Base-by-base conservation (phyloP, 192 early-diverging fungal species). In the Coemansia sp. region DNA sequence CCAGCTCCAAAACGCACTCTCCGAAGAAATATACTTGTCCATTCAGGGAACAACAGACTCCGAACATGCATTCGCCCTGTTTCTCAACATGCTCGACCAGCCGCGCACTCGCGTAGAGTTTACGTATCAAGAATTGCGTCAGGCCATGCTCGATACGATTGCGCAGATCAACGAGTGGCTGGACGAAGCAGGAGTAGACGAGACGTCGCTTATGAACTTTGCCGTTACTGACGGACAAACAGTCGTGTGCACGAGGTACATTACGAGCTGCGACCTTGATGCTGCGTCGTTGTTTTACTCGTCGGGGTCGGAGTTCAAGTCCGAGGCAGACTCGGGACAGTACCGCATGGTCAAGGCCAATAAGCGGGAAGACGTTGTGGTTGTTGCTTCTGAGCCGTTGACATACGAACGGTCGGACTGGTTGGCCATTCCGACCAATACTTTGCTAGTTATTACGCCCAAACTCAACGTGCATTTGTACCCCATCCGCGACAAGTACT, bases 401-500 rank as follows among this genome's bases (percentile, higher is more conserved):
- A 92, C 91, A 21, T 92, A 89, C 57, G 89, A 90, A 63, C 86
- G 87, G 60, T 86, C 88, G 7, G 91, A 92, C 79, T 92, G 91
- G 91, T 65, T 90, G 62, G 88, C 84, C 27, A 88, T 92, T 48
- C 91, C 91, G 2, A 87, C 87, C 14, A 92, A 92, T 59, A 89
- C 85, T 6, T 27, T 90, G 60, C 72, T 92, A 37, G 86, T 92
- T 11, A 85, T 92, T 47, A 92, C 91, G 22, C 87, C 90, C 11
- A 87, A 87, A 62, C 66, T 90, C 58, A 92, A 90, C 41, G 89
- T 92, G 4, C 83, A 88, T 51, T 65, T 91, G 68, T 87, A 85
- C 52, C 91, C 91, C 21, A 90, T 92, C 62, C 77, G 83, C 35
- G 91, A 92, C 61, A 74, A 88, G 66, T 89, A 82, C 75, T 76